Percentiles rank a stretch among this genome's conserved stretches.
phyloP scores from a whole-genome alignment of 2,329 filamentous ascomycete genomes.

The Amesomyces nigricolor region DNA sequence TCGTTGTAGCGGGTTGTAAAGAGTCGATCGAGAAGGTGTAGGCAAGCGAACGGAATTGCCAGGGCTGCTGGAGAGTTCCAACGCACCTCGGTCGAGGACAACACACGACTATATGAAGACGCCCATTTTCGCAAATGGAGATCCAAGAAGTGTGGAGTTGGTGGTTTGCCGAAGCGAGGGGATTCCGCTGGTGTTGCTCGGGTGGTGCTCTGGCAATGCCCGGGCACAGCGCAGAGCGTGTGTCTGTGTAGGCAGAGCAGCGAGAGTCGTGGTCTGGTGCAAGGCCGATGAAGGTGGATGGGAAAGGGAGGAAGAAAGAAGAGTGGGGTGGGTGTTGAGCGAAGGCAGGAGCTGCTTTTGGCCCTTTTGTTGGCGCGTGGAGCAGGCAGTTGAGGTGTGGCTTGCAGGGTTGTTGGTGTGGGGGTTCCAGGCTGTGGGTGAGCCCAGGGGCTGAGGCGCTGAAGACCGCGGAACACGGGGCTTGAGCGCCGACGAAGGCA shows the following conservation, averaged over 20 bases:
- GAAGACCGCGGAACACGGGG: not conserved
- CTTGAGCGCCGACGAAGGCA: not conserved
- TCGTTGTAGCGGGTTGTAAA: not conserved
- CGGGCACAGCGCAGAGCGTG: no score
- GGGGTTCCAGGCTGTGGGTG: not conserved
- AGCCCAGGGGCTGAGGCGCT: not conserved
- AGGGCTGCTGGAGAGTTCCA: not conserved
- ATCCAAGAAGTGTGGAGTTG: not conserved
- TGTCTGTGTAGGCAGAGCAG: no score
- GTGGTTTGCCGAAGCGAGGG: not conserved
- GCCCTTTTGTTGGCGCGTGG: not conserved
- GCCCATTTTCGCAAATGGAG: constrained; percentile 1
- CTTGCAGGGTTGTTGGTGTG: constrained; percentile 4
- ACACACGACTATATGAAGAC: not conserved
- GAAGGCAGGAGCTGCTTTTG: constrained; percentile 1
- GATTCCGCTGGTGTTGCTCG: not conserved
- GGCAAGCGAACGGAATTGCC: not conserved
- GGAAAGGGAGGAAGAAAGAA: not conserved
- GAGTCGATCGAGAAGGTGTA: not conserved
- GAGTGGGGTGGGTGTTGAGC: not conserved
- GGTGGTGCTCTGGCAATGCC: not conserved
- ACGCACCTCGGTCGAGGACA: constrained; percentile 5
- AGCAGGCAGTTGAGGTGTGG: not conserved
- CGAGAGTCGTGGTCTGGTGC: no score
- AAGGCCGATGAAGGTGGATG: not conserved